A percentile compares a stretch with the other conserved stretches of the same genome.
phyloP scores from a whole-genome alignment of 225 moss, liverwort and hornwort genomes.

The Bryoerythrophyllum caledonicum region DNA sequence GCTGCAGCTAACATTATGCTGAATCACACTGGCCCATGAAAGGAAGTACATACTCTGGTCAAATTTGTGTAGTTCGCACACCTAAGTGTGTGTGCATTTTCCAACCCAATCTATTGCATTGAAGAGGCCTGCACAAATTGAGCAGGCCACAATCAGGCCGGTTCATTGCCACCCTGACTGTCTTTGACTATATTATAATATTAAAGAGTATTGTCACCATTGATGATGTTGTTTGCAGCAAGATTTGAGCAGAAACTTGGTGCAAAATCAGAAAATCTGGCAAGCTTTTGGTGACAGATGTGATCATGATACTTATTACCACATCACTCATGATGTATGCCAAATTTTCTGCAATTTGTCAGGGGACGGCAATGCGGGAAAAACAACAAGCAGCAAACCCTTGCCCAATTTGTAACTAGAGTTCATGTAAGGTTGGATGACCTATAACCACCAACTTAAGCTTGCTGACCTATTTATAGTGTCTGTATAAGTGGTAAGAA shows the following conservation, averaged over 20 bases:
- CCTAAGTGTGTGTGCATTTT: background rate
- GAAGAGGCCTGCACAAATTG: background rate
- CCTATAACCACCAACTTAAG: too few relatives aligned
- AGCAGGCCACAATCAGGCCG: background rate
- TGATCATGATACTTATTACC: background rate
- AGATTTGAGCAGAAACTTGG: background rate
- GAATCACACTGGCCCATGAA: background rate
- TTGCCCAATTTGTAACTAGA: background rate
- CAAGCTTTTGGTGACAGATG: background rate
- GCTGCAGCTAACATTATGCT: background rate
- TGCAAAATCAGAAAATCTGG: background rate
- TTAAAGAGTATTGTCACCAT: background rate
- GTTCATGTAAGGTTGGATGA: background rate
- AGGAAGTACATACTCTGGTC: background rate
- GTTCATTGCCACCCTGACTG: conserved; percentile 9
- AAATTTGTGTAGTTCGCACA: background rate
- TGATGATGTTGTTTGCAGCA: background rate
- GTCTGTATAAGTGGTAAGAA: too few relatives aligned
- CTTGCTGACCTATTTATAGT: too few relatives aligned
- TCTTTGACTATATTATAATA: conserved; percentile 1
- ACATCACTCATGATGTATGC: background rate
- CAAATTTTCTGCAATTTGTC: background rate
- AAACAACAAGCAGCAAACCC: background rate
- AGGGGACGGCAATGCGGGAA: background rate
- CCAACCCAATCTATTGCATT: conserved; percentile 6